Evolutionary conservation across 2,329 filamentous ascomycete species (phyloP), one percentile per base, ranked within the genome.

Genomic region (Thelonectria olida): DNA sequence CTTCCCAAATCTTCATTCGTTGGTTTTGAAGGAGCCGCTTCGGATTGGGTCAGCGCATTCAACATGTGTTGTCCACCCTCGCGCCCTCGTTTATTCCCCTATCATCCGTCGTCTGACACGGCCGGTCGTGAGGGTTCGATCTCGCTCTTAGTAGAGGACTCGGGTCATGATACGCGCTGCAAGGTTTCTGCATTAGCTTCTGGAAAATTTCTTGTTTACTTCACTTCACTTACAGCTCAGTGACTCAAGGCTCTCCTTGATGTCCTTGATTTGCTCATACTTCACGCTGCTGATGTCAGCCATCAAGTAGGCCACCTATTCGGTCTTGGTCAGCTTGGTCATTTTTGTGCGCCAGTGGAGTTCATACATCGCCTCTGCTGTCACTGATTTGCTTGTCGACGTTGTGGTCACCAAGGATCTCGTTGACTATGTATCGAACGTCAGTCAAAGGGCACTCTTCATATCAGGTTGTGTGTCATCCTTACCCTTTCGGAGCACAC

Each of bases 301-400:
- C 94, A 99, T 97, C 65, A 99, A 84, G 76, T 99, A 99, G 19
- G 96, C 96, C 67, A 96, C 86, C 85, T 90, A 69, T 8, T 2
- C 12, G 19, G 45, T 9, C 20, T 15, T 20, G 17, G 22, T 58
- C 25, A 51, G 41, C 44, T 39, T 41, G 7, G 13, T 48, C 22
- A 27, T 5, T 19, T 6, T 22, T 8, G 17, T 25, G 3, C 8
- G 27, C 2, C n/a, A 48, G n/a, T 7, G 19, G 2, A 22, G 27
- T 38, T 69, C 85, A 67, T 80, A 92, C 90, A 76, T 98, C 95
- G 69, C 93, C 95, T 81, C 90, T 91, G 80, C 92, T 97, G 78
- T 98, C 96, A 51, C 92, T 96, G 83, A 96, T 98, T 81, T 99
- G 96, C 85, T 98, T 98, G 82, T 97, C 95, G 70, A 99, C 94